Conservation (phyloP, 2,329 filamentous ascomycete genomes). For the Kalmusia sp. region DNA sequence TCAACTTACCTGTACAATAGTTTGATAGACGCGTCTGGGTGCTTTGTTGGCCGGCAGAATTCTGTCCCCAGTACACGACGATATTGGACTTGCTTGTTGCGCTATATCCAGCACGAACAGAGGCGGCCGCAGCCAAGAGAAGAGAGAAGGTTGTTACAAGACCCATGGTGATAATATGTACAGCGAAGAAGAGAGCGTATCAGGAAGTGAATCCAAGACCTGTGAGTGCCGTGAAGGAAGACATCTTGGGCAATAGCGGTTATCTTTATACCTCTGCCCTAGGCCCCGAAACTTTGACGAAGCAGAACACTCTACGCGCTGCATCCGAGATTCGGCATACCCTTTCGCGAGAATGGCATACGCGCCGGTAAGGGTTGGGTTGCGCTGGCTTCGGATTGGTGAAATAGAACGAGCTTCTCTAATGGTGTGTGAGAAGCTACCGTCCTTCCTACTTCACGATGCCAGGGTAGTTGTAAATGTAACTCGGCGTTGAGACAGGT, state of each 20-base stretch:
- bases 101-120: slow-evolving; percentile 27
- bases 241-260: background rate
- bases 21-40: slow-evolving; percentile 21
- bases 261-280: slow-evolving; percentile 1
- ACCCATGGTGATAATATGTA: slow-evolving; percentile 13
- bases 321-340: background rate
- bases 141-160: slow-evolving; percentile 7
- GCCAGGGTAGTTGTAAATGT: background rate
- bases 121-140: background rate
- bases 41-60: slow-evolving; percentile 22
- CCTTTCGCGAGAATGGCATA: background rate
- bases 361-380: background rate
- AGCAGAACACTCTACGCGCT: background rate
- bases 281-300: no score
- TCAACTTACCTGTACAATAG: slow-evolving; percentile 20
- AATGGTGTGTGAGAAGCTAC: background rate
- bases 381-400: slow-evolving; percentile 2
- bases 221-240: background rate
- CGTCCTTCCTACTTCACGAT: background rate
- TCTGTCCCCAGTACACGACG: slow-evolving; percentile 71
- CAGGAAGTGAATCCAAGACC: background rate
- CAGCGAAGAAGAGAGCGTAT: slow-evolving; percentile 1
- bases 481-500: slow-evolving; percentile 2
- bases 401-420: background rate
- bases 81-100: slow-evolving; percentile 54